These are phyloP conservation scores for Sicyos baderoa DNA, from an alignment of 306 rosid genomes.

Conservation along the genomic window DNA sequence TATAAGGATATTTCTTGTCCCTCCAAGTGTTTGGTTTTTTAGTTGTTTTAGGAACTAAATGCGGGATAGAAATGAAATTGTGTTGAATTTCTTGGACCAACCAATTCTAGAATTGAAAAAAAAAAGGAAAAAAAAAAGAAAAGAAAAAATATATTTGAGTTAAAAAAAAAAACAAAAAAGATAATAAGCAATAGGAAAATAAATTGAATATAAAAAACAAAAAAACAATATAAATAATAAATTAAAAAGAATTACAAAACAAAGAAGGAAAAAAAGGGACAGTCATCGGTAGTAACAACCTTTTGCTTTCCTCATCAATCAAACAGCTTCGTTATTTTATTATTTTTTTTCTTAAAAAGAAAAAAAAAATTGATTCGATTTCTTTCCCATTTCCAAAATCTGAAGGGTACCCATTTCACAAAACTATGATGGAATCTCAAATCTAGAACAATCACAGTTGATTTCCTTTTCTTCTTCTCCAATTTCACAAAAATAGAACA, in stretches of 20 bases:
- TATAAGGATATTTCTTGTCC: conserved; percentile 28
- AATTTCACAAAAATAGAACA: too few relatives aligned
- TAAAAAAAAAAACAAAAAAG: too few relatives aligned
- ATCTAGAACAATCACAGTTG: not conserved
- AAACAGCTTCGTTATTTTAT: conserved; percentile 16
- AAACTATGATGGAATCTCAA: conserved; percentile 19
- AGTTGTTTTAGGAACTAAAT: conserved; percentile 45
- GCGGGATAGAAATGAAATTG: conserved; percentile 38
- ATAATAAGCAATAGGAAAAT: not conserved
- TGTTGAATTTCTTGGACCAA: conserved; percentile 37
- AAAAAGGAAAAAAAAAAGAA: too few relatives aligned
- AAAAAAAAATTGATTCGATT: not conserved
- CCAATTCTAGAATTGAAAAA: conserved; percentile 12
- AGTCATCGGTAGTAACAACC: conserved; percentile 33
- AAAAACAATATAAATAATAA: too few relatives aligned
- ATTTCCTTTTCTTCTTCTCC: too few relatives aligned
- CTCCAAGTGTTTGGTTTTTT: conserved; percentile 48
- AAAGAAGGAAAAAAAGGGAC: conserved; percentile 29
- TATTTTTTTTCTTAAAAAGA: too few relatives aligned
- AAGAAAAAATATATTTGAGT: too few relatives aligned
- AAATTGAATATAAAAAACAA: not conserved
- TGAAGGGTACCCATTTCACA: conserved; percentile 27
- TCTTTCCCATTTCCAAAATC: conserved; percentile 25
- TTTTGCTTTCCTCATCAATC: conserved; percentile 48
- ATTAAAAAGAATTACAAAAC: not conserved